These are phyloP conservation scores for Lactarius sp. DNA, from an alignment of 768 basidiomycete genomes.

Conservation along the genomic window DNA sequence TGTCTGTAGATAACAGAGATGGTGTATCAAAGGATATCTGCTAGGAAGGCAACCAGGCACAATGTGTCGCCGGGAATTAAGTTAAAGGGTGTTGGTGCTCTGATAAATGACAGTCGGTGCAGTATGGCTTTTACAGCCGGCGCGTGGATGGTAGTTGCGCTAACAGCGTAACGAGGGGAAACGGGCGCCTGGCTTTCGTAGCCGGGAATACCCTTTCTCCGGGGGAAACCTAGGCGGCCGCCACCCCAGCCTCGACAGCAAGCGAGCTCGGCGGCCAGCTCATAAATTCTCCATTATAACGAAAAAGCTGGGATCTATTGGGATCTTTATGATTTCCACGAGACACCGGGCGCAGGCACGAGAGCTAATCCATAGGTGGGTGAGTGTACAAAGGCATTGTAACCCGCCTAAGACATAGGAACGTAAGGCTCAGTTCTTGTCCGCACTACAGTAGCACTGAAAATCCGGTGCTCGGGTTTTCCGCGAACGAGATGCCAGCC, in stretches of 20 bases:
- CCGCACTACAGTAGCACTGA: background rate
- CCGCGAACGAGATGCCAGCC: background rate
- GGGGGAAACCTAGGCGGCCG: background rate
- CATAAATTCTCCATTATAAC: background rate
- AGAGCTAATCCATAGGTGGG: background rate
- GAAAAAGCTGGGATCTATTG: background rate
- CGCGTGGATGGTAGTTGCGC: background rate
- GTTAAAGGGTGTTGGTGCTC: no score
- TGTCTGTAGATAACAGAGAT: background rate
- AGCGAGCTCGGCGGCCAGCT: background rate
- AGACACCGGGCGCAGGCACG: background rate
- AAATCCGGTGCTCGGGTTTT: background rate
- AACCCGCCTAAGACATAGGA: background rate
- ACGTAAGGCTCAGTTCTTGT: background rate
- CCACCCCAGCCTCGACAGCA: background rate
- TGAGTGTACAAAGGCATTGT: background rate
- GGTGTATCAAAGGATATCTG: background rate
- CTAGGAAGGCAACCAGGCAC: background rate
- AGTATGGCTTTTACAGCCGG: background rate
- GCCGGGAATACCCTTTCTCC: background rate
- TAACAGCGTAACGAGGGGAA: background rate
- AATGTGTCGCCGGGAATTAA: background rate
- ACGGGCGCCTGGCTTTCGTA: background rate
- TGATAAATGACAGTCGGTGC: background rate
- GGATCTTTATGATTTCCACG: constrained; percentile 11